Evolutionary conservation across 805 yeast genomes (phyloP), one percentile per base, ranked within the genome.

Genomic region (Suhomyces kilbournensis): DNA sequence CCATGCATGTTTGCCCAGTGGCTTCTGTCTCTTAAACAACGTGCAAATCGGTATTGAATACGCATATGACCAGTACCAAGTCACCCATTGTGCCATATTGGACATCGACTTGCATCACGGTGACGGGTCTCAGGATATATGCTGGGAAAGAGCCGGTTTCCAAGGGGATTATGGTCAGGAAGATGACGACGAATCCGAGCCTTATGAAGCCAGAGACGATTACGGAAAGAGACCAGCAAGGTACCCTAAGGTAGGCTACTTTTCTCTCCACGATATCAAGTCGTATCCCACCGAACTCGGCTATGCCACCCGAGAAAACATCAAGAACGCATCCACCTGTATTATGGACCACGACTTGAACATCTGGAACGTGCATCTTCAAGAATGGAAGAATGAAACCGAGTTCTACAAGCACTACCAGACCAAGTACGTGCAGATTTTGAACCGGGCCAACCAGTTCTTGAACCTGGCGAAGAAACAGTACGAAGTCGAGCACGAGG

Each of bases 81-180:
- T 89, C 2, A 85, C 93, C 0, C 96, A 89, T 69, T 90, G 90
- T 15, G 91, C 86, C 0, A 86, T 89, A 17, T 68, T 89, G 28
- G 96, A 89, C 66, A 85, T 90, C 56, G 96, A 89, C 66, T 74
- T 89, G 42, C 96, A 89, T 63, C 96, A 89, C 63, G 96, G 96
- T 15, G 96, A 89, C 67, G 96, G 96, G 12, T 80, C 89, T 6
- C 96, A 90, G 60, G 96, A 89, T 65, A 85, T 89, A 25, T 84
- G 92, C 60, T 89, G 92, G 91, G 85, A 83, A 60, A 75, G 88
- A 56, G 88, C 88, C 0, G 89, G 90, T 0, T 79, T 82, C 59
- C 50, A 60, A 3, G 79, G 78, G 7, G 78, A 75, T 54, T 71
- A 69, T 55, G 78, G 78, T n/a, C 75, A 77, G 52, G 74, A 76